A percentile compares a stretch with the other conserved stretches of the same genome.
These are phyloP conservation scores for Fragaria ananassa DNA, from an alignment of 306 rosid genomes.

Conservation along the genomic window DNA sequence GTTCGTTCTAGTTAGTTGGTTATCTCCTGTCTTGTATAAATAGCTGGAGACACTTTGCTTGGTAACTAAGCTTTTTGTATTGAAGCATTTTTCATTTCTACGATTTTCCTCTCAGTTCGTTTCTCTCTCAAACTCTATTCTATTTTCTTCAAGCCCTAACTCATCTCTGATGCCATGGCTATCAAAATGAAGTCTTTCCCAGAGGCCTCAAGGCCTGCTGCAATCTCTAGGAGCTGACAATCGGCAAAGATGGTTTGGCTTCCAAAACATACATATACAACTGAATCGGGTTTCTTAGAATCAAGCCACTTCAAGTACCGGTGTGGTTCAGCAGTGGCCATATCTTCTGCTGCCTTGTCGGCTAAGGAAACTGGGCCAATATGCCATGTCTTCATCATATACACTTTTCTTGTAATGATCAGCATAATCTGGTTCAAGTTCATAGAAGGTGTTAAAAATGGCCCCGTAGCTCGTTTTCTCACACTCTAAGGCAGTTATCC, in stretches of 20 bases:
- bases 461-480: neutral
- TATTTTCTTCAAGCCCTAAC: too few relatives aligned
- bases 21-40: too few relatives aligned
- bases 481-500: neutral
- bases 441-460: neutral
- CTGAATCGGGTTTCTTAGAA: neutral
- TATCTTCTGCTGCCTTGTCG: neutral
- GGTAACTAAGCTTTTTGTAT: too few relatives aligned
- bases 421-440: neutral
- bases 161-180: too few relatives aligned
- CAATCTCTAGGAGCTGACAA: neutral
- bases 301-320: neutral
- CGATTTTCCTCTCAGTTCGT: too few relatives aligned
- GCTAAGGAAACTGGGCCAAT: neutral
- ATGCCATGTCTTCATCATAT: neutral
- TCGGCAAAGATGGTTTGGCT: neutral
- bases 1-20: too few relatives aligned
- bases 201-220: neutral
- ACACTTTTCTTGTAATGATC: neutral
- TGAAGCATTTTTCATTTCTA: too few relatives aligned
- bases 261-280: neutral
- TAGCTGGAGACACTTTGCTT: too few relatives aligned
- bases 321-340: neutral
- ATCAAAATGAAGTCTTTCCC: neutral
- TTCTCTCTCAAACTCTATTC: too few relatives aligned